A percentile compares a stretch with the other conserved stretches of the same genome.
Conservation (phyloP, 192 early-diverging fungal species). For the Chytriomyces sp. region DNA sequence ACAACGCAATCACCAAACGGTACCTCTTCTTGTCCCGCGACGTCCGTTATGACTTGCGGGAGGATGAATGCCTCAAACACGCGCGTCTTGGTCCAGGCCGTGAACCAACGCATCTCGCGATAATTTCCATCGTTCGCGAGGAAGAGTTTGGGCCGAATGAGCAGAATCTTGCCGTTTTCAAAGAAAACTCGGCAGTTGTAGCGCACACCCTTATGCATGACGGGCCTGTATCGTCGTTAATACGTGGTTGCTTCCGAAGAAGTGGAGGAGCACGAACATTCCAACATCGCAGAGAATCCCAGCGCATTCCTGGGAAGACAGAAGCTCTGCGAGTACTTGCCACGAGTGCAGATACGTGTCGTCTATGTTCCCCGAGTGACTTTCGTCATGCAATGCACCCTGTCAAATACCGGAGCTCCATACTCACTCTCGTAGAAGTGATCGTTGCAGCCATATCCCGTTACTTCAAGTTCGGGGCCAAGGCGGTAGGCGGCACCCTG, state of each 20-base stretch:
- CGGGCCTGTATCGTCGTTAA: constrained; percentile 64
- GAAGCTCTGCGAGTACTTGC: constrained; percentile 81
- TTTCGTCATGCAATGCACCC: not conserved
- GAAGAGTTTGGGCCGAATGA: constrained; percentile 96
- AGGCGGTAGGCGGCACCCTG: constrained; percentile 80
- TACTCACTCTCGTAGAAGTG: constrained; percentile 88
- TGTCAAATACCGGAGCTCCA: not conserved
- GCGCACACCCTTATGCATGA: constrained; percentile 84
- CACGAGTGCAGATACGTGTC: constrained; percentile 96
- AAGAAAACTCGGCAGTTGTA: constrained; percentile 98
- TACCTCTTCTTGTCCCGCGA: constrained; percentile 69
- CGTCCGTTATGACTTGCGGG: constrained; percentile 75
- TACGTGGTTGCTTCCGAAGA: not conserved
- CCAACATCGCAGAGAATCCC: constrained; percentile 92
- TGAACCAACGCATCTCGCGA: constrained; percentile 94
- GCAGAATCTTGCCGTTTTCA: constrained; percentile 74
- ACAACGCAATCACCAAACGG: constrained; percentile 93
- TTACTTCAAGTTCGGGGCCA: constrained; percentile 96
- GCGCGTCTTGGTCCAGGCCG: constrained; percentile 72
- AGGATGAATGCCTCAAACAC: constrained; percentile 77
- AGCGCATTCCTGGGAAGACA: constrained; percentile 63
- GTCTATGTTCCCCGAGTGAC: constrained; percentile 42
- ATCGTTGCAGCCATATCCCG: constrained; percentile 97
- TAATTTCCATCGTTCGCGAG: constrained; percentile 99
- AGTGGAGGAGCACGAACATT: constrained; percentile 67